These are phyloP conservation scores for Pichia eremophila DNA, from an alignment of 805 yeast genomes.

Conservation along the genomic window DNA sequence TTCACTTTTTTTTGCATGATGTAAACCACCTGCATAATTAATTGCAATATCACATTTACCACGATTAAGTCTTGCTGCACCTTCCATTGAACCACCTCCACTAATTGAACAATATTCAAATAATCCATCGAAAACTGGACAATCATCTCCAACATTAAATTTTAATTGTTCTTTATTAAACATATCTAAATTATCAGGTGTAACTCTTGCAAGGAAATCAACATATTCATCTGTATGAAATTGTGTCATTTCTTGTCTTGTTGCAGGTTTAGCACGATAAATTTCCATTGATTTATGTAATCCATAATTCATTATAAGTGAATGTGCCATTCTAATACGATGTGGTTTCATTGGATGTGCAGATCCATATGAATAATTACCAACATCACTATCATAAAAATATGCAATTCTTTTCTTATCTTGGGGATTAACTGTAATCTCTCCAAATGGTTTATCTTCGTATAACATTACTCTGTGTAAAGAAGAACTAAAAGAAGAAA, in stretches of 20 bases:
- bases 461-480: constrained; percentile 30
- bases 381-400: constrained; percentile 86
- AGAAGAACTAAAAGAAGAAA: not conserved
- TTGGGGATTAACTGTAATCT: constrained; percentile 45
- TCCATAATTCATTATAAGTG: constrained; percentile 93
- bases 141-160: constrained; percentile 94
- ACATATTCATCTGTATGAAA: constrained; percentile 97
- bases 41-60: constrained; percentile 87
- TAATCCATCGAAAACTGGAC: constrained; percentile 74
- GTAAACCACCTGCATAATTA: constrained; percentile 90
- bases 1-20: constrained; percentile 84
- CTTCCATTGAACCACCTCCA: constrained; percentile 88
- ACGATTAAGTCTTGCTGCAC: constrained; percentile 70
- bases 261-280: constrained; percentile 94
- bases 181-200: constrained; percentile 85
- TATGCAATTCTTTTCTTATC: constrained; percentile 62
- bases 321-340: constrained; percentile 97
- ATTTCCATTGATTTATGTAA: constrained; percentile 95
- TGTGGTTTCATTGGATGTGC: constrained; percentile 99
- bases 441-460: constrained; percentile 53
- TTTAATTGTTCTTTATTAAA: constrained; percentile 82
- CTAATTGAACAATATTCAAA: constrained; percentile 70
- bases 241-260: constrained; percentile 96
- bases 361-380: constrained; percentile 96
- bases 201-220: constrained; percentile 80